Evolutionary conservation across 305 asterid species (phyloP).

Genomic region (Coffea humblotiana): DNA sequence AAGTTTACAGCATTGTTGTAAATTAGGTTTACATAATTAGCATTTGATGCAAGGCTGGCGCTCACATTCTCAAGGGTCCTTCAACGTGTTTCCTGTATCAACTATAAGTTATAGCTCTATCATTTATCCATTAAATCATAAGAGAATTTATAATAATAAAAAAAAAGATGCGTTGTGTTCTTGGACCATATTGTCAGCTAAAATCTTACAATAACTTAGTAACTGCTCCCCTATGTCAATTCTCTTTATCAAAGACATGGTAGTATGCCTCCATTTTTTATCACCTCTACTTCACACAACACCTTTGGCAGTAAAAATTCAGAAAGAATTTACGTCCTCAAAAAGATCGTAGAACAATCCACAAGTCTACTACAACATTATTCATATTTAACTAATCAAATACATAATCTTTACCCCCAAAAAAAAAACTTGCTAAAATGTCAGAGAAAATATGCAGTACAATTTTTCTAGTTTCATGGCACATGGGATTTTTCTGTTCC

Average conservation of each 20-base stretch:
- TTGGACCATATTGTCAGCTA: background rate
- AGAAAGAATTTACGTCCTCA: background rate
- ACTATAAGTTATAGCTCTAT: background rate
- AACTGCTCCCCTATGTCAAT: background rate
- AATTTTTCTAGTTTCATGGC: background rate
- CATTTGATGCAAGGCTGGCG: no score
- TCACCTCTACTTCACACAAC: background rate
- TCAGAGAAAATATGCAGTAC: background rate
- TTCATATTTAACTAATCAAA: background rate
- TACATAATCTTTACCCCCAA: background rate
- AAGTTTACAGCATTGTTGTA: no score
- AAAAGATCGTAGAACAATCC: background rate
- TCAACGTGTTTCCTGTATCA: background rate
- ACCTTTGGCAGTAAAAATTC: background rate
- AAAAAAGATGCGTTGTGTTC: background rate
- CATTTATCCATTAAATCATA: background rate
- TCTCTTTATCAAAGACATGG: background rate
- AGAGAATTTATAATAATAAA: background rate
- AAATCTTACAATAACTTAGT: background rate
- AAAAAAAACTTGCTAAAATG: background rate
- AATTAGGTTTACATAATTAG: no score
- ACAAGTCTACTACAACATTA: background rate
- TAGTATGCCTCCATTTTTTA: background rate
- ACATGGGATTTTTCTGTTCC: background rate
- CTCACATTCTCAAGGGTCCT: background rate